A percentile compares a stretch with the other conserved stretches of the same genome.
phyloP scores from a whole-genome alignment of 2,329 filamentous ascomycete species.

The Sporothrix curviconia region DNA sequence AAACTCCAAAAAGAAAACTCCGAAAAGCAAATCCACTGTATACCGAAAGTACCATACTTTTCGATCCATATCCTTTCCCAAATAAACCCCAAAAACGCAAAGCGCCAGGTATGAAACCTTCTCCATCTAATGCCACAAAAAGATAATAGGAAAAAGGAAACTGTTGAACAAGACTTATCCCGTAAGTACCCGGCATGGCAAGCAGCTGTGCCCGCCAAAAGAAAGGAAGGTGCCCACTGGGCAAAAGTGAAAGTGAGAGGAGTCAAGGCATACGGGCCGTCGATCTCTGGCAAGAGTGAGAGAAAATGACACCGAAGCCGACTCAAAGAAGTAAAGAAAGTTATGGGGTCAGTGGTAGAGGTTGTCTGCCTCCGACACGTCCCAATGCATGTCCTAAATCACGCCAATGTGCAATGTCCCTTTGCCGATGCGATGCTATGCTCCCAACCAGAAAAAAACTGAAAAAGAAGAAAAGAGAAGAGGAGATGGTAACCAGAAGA shows the following conservation, averaged over 20 bases:
- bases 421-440: conserved; percentile 1
- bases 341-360: neutral
- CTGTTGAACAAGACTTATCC: neutral
- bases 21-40: neutral
- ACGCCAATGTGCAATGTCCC: neutral
- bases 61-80: conserved; percentile 5
- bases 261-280: neutral
- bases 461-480: neutral
- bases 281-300: neutral
- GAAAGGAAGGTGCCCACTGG: neutral
- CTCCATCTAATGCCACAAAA: conserved; percentile 7
- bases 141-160: neutral
- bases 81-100: neutral
- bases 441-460: neutral
- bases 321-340: conserved; percentile 11
- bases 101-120: conserved; percentile 9
- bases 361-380: neutral
- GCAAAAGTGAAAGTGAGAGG: neutral
- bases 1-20: neutral
- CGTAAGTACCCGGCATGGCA: neutral
- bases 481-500: neutral
- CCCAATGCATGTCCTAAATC: conserved; percentile 8
- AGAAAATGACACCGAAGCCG: neutral
- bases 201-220: neutral
- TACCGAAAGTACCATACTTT: conserved; percentile 6